These are phyloP conservation scores for Plasmodium coatneyi DNA, from an alignment of 169 alveolate species.

Conservation along the genomic window DNA sequence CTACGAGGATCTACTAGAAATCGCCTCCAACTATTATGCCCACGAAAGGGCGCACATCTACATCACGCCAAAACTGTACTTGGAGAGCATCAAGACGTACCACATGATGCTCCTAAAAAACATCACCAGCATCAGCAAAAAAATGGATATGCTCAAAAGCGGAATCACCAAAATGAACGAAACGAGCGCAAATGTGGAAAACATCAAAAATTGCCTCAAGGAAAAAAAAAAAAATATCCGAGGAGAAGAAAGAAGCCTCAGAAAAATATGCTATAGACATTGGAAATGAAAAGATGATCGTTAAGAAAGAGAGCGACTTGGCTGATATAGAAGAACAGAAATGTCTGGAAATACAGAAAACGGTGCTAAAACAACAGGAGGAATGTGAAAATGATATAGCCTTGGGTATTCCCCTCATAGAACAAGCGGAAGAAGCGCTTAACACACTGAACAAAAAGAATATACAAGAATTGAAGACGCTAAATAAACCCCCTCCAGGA, in stretches of 20 bases:
- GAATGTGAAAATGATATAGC: conserved; percentile 92
- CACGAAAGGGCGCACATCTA: conserved; percentile 94
- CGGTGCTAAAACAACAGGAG: conserved; percentile 89
- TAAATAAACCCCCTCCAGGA: conserved; percentile 96
- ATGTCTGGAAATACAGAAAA: conserved; percentile 93
- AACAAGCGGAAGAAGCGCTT: conserved; percentile 92
- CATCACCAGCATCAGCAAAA: conserved; percentile 64
- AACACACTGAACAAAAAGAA: conserved; percentile 94
- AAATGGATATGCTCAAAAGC: conserved; percentile 53
- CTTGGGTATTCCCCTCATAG: conserved; percentile 95
- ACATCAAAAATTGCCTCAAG: conserved; percentile 89
- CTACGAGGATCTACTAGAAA: conserved; percentile 43
- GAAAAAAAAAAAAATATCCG: conserved; percentile 91
- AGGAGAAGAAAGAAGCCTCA: conserved; percentile 93
- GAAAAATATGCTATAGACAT: conserved; percentile 94
- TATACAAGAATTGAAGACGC: conserved; percentile 93
- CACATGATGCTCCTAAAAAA: conserved; percentile 91
- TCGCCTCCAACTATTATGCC: conserved; percentile 33
- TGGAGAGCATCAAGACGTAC: conserved; percentile 94
- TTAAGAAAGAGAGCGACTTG: conserved; percentile 91
- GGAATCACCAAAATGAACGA: conserved; percentile 68
- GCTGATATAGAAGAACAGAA: conserved; percentile 93
- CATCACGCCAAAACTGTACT: conserved; percentile 96
- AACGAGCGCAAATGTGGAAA: conserved; percentile 84
- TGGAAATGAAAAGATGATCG: conserved; percentile 93